Percentiles rank a stretch among this genome's conserved stretches.
Conservation (phyloP, 371 early-diverging fungal species). For the Sporodiniella umbellata region DNA sequence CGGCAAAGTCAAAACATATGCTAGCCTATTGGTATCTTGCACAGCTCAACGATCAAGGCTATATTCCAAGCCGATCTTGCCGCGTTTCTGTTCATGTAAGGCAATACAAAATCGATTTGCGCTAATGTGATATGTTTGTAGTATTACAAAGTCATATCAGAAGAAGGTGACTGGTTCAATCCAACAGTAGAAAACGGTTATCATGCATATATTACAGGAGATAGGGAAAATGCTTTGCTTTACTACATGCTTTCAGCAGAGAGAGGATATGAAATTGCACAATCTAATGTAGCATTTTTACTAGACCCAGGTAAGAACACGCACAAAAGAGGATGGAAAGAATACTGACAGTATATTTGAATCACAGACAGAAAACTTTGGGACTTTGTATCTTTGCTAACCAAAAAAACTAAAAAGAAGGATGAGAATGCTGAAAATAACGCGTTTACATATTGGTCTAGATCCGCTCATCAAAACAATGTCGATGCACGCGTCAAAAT, state of each 20-base stretch:
- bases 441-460: constrained; percentile 87
- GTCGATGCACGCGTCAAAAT: constrained; percentile 87
- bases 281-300: constrained; percentile 76
- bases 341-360: constrained; percentile 2
- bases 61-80: constrained; percentile 40
- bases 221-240: constrained; percentile 46
- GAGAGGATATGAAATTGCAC: constrained; percentile 28
- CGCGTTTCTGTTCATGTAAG: constrained; percentile 56
- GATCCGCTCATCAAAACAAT: constrained; percentile 94
- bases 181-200: constrained; percentile 62
- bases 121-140: too few relatives aligned
- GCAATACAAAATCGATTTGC: too few relatives aligned
- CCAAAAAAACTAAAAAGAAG: not conserved
- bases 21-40: constrained; percentile 75
- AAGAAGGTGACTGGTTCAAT: constrained; percentile 82
- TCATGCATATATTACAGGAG: constrained; percentile 53
- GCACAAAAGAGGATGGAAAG: not conserved
- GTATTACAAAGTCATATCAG: constrained; percentile 79
- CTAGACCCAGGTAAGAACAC: constrained; percentile 69
- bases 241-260: constrained; percentile 25
- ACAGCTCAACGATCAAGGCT: constrained; percentile 54
- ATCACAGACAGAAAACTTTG: constrained; percentile 15
- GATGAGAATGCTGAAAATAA: constrained; percentile 32
- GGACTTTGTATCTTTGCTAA: constrained; percentile 10
- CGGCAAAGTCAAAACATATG: constrained; percentile 61